Evolutionary conservation across 2,329 filamentous ascomycete genomes (phyloP).

Genomic region (Hirsutella thompsonii): DNA sequence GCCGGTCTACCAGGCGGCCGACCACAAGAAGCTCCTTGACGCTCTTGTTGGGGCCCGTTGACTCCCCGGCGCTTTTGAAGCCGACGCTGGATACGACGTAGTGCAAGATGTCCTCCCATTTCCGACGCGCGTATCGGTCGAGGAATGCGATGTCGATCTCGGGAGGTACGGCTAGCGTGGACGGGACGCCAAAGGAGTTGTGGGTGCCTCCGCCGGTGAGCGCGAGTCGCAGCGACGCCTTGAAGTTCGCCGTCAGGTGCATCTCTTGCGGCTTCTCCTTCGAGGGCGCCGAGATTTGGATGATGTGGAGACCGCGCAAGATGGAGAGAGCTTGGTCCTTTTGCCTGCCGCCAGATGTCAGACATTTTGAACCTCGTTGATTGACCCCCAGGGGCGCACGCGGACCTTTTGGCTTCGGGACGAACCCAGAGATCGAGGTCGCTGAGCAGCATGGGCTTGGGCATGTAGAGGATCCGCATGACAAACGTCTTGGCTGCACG

Average conservation of each 20-base stretch:
- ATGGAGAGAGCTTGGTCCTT: slow-evolving; percentile 75
- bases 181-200: slow-evolving; percentile 83
- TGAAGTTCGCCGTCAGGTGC: slow-evolving; percentile 70
- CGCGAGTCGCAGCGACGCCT: slow-evolving; percentile 68
- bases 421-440: slow-evolving; percentile 83
- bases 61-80: slow-evolving; percentile 31
- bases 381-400: no score
- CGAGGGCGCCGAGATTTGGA: slow-evolving; percentile 48
- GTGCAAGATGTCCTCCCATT: slow-evolving; percentile 94
- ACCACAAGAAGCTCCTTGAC: slow-evolving; percentile 76
- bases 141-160: slow-evolving; percentile 60
- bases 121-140: slow-evolving; percentile 72
- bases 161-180: slow-evolving; percentile 45
- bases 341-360: slow-evolving; percentile 34
- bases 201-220: slow-evolving; percentile 78
- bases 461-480: slow-evolving; percentile 89
- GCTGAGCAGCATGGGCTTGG: slow-evolving; percentile 61
- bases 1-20: slow-evolving; percentile 64
- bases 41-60: slow-evolving; percentile 50
- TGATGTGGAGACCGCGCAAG: slow-evolving; percentile 75
- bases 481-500: slow-evolving; percentile 85
- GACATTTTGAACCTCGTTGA: no score
- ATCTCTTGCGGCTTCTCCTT: slow-evolving; percentile 58
- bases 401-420: slow-evolving; percentile 37
- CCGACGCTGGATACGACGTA: slow-evolving; percentile 79